Evolutionary conservation across 2,329 filamentous ascomycete species (phyloP).

Genomic region (Pseudogymnoascus sp.): DNA sequence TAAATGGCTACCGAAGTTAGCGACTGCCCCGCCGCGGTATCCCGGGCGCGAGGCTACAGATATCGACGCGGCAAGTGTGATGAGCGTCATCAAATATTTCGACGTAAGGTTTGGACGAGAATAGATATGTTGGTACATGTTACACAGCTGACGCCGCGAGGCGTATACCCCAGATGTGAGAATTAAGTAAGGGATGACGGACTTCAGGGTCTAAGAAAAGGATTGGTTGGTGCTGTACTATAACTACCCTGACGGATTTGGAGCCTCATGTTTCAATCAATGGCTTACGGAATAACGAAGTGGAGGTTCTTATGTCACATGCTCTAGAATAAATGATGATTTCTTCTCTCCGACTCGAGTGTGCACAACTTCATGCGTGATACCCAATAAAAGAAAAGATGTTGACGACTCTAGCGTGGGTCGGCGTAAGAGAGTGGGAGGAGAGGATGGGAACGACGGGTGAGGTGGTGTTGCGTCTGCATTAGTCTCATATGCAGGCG

Average conservation of each 20-base stretch:
- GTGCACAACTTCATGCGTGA: background rate
- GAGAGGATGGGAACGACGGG: conserved; percentile 5
- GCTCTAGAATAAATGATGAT: conserved; percentile 5
- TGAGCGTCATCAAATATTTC: conserved; percentile 77
- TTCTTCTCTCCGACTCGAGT: background rate
- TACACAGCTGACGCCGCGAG: background rate
- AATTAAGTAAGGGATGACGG: background rate
- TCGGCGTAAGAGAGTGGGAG: background rate
- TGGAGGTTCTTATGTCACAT: conserved; percentile 2
- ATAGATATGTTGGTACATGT: conserved; percentile 11
- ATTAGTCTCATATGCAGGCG: conserved; percentile 8
- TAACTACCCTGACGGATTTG: background rate
- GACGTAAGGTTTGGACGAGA: conserved; percentile 60
- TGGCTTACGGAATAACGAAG: background rate
- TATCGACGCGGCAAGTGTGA: conserved; percentile 75
- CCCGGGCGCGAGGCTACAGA: conserved; percentile 52
- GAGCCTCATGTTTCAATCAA: conserved; percentile 4
- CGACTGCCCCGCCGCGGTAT: conserved; percentile 36
- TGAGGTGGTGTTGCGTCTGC: conserved; percentile 8
- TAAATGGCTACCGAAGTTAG: conserved; percentile 68
- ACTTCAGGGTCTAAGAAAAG: background rate
- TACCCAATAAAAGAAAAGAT: background rate
- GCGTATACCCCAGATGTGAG: background rate
- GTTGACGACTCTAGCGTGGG: background rate
- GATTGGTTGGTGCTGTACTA: conserved; percentile 1